Evolutionary conservation across 108 stramenopile genomes (phyloP).

Genomic region (Bacterosira constricta): DNA sequence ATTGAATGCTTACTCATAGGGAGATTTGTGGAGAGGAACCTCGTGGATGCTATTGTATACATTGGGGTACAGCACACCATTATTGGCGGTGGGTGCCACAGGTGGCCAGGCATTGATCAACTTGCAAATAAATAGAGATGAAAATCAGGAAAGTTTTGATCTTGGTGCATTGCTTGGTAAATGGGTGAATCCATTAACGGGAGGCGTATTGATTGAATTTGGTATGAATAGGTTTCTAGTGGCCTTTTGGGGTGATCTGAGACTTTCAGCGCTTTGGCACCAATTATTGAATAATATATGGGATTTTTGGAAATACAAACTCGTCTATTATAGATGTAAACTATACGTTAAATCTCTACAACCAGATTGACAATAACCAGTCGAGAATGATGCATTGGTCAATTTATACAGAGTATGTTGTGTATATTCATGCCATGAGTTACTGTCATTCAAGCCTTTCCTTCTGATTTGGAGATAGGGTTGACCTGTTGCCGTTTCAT

Average conservation of each 20-base stretch:
- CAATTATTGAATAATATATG: conserved; percentile 52
- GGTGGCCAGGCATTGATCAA: conserved; percentile 78
- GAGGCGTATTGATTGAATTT: conserved; percentile 73
- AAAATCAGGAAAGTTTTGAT: conserved; percentile 24
- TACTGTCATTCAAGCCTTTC: conserved; percentile 9
- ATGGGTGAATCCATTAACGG: conserved; percentile 81
- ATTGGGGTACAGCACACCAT: conserved; percentile 78
- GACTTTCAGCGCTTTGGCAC: conserved; percentile 70
- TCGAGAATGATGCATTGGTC: no score
- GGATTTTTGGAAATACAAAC: no score
- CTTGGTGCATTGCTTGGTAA: conserved; percentile 50
- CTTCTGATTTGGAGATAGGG: neutral
- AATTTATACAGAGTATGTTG: neutral
- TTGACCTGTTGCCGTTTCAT: neutral
- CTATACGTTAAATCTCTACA: no score
- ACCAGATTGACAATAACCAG: no score
- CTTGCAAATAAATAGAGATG: conserved; percentile 46
- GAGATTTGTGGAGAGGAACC: conserved; percentile 72
- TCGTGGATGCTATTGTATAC: conserved; percentile 74
- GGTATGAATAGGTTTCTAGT: conserved; percentile 78
- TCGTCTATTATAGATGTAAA: no score
- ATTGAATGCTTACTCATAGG: conserved; percentile 60
- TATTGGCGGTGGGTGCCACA: conserved; percentile 70
- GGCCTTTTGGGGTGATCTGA: conserved; percentile 80
- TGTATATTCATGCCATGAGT: neutral